phyloP scores from a whole-genome alignment of 2,329 filamentous ascomycete species.

The Fusarium drepaniforme region DNA sequence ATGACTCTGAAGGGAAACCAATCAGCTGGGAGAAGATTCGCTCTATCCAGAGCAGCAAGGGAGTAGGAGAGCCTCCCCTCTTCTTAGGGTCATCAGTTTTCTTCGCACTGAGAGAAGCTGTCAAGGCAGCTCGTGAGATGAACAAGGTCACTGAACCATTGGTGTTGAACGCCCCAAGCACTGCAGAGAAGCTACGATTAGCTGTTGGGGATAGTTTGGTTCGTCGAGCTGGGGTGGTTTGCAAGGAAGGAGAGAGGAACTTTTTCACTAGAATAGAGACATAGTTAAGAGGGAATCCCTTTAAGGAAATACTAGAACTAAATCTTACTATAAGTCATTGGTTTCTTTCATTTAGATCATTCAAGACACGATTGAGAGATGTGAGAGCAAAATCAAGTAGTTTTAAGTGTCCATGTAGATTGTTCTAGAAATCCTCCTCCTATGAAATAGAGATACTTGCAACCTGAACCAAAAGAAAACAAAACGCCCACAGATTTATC shows the following conservation, averaged over 20 bases:
- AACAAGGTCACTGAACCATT: slow-evolving; percentile 5
- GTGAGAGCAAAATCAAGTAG: neutral
- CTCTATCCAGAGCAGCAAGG: neutral
- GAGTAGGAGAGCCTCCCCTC: neutral
- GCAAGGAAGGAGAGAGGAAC: neutral
- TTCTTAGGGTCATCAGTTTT: slow-evolving; percentile 6
- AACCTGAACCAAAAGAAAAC: neutral
- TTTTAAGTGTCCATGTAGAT: neutral
- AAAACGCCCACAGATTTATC: neutral
- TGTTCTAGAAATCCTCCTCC: neutral
- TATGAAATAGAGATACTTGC: neutral
- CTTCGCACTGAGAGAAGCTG: slow-evolving; percentile 14
- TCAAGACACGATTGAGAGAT: fast-evolving
- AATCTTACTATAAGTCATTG: fast-evolving
- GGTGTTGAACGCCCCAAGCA: neutral
- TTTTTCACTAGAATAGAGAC: neutral
- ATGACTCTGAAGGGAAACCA: neutral
- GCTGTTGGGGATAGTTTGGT: neutral
- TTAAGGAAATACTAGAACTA: neutral
- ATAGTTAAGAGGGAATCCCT: neutral
- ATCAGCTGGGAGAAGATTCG: slow-evolving; percentile 1
- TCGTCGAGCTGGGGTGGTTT: neutral
- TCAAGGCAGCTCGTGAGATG: slow-evolving; percentile 16
- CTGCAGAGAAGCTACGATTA: neutral
- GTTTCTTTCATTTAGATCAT: neutral